Conservation (phyloP, 768 basidiomycete genomes). For the Psilocybe tampanensis region DNA sequence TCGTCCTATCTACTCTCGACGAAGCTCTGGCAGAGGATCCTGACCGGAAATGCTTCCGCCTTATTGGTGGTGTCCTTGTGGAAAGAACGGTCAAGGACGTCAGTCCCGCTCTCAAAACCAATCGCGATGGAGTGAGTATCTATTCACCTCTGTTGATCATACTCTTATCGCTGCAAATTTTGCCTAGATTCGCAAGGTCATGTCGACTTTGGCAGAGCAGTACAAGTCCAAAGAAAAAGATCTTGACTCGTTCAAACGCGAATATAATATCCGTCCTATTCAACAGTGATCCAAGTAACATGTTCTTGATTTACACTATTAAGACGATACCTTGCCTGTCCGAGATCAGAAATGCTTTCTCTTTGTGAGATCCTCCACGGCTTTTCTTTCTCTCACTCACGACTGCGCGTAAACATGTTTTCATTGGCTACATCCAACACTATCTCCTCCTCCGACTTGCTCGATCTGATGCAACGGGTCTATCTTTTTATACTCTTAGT, state of each 20-base stretch:
- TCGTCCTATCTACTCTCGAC: slow-evolving; percentile 86
- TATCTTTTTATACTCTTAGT: neutral
- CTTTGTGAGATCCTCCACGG: neutral
- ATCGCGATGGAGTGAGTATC: slow-evolving; percentile 76
- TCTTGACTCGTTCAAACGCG: slow-evolving; percentile 76
- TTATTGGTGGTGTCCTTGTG: slow-evolving; percentile 94
- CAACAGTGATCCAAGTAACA: slow-evolving; percentile 15
- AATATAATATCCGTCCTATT: slow-evolving; percentile 74
- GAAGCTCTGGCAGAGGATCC: slow-evolving; percentile 85
- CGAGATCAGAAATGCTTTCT: neutral
- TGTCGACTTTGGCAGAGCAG: slow-evolving; percentile 77
- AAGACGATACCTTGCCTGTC: neutral
- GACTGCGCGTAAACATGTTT: too few species aligned
- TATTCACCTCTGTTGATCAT: neutral
- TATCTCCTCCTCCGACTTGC: too few species aligned
- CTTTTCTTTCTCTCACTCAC: neutral
- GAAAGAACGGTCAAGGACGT: slow-evolving; percentile 96
- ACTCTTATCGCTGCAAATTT: slow-evolving; percentile 15
- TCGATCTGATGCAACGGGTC: too few species aligned
- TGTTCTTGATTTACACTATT: neutral
- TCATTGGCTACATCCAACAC: too few species aligned
- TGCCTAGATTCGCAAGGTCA: slow-evolving; percentile 76
- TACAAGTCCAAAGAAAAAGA: slow-evolving; percentile 90
- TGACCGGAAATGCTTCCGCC: slow-evolving; percentile 91
- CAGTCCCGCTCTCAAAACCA: slow-evolving; percentile 87